These are phyloP conservation scores for Passiflora organensis DNA, from an alignment of 345 rosid species.

Conservation along the genomic window DNA sequence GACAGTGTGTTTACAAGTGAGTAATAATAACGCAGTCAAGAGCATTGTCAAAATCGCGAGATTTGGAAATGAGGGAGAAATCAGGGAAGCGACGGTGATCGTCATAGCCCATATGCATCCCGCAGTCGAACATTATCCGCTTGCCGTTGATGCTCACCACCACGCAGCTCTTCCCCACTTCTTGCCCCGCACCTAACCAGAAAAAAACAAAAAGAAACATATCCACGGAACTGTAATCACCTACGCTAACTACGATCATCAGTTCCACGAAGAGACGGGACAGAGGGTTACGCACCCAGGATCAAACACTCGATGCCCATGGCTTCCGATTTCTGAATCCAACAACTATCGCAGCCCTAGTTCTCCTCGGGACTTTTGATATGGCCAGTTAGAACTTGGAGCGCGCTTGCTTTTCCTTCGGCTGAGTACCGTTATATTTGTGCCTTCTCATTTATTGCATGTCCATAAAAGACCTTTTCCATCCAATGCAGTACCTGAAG, in stretches of 20 bases:
- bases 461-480: too few relatives aligned
- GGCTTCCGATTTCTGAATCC: not conserved
- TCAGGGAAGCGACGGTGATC: conserved; percentile 87
- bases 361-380: too few relatives aligned
- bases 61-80: conserved; percentile 59
- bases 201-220: not conserved
- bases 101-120: conserved; percentile 92
- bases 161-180: conserved; percentile 92
- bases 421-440: too few relatives aligned
- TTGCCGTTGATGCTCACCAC: conserved; percentile 82
- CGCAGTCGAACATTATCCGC: conserved; percentile 91
- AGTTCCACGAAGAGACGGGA: too few relatives aligned
- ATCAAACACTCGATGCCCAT: conserved; percentile 88
- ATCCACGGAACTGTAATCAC: not conserved
- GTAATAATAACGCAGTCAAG: conserved; percentile 76
- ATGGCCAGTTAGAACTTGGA: too few relatives aligned
- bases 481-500: too few relatives aligned
- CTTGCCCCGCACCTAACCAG: conserved; percentile 82
- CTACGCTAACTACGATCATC: too few relatives aligned
- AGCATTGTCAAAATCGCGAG: conserved; percentile 46
- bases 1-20: conserved; percentile 50
- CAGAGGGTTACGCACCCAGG: conserved; percentile 10
- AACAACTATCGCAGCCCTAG: too few relatives aligned
- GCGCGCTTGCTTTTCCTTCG: too few relatives aligned
- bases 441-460: too few relatives aligned